Evolutionary conservation across 2,329 filamentous ascomycete genomes (phyloP).

Genomic region (Hymenoscyphus scutula): DNA sequence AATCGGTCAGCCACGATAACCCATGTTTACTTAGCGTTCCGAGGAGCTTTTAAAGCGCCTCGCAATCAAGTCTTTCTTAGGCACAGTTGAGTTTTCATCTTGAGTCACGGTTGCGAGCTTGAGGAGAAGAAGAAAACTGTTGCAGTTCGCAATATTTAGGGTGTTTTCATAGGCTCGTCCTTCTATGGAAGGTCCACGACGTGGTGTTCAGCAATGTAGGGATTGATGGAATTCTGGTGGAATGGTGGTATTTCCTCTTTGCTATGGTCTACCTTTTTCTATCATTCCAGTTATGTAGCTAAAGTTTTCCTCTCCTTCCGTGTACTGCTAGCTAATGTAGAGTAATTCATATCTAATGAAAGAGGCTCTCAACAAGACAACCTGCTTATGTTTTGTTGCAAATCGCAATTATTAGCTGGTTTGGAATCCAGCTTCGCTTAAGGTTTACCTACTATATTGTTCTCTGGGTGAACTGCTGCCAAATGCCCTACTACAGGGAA

Average conservation of each 20-base stretch:
- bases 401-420: not conserved
- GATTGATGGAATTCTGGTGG: too few relatives aligned
- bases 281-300: not conserved
- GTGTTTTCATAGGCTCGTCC: not conserved
- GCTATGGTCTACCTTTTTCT: too few relatives aligned
- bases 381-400: not conserved
- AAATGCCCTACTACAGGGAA: too few relatives aligned
- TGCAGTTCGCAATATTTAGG: constrained; percentile 1
- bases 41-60: not conserved
- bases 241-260: too few relatives aligned
- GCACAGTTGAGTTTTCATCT: not conserved
- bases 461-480: too few relatives aligned
- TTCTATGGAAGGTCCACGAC: not conserved
- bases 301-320: not conserved
- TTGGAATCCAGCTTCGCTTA: not conserved
- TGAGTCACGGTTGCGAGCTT: not conserved
- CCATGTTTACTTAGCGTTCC: constrained; percentile 1
- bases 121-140: not conserved
- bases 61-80: not conserved
- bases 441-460: too few relatives aligned
- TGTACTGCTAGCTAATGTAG: not conserved
- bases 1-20: not conserved
- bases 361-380: not conserved
- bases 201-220: not conserved
- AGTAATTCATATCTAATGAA: too few relatives aligned